Conservation (phyloP, 768 basidiomycete genomes). For the Suillus alpinus region DNA sequence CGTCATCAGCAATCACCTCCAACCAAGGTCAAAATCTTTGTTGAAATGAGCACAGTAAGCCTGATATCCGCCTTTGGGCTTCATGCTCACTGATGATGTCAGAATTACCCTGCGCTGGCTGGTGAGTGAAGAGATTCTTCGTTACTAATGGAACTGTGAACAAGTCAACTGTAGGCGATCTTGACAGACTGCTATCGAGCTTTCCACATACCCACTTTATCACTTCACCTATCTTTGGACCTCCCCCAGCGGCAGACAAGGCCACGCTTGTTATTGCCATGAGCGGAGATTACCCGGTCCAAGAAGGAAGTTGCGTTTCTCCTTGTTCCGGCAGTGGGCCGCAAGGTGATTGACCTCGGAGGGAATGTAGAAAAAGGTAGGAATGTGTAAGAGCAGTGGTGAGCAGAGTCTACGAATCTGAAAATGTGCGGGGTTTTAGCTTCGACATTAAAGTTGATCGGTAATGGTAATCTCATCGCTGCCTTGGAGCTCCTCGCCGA, state of each 20-base stretch:
- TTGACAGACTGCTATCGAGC: constrained; percentile 64
- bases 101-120: constrained; percentile 57
- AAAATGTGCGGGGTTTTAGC: constrained; percentile 35
- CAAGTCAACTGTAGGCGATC: constrained; percentile 43
- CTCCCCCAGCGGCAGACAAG: constrained; percentile 62
- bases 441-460: constrained; percentile 73
- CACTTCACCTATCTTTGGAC: constrained; percentile 75
- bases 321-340: constrained; percentile 76
- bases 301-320: constrained; percentile 79
- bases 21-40: constrained; percentile 65
- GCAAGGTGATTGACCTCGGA: constrained; percentile 79
- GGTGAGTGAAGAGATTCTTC: constrained; percentile 27
- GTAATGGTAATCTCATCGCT: constrained; percentile 77
- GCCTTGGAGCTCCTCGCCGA: constrained; percentile 78
- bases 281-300: constrained; percentile 76
- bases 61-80: not conserved
- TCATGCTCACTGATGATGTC: constrained; percentile 11
- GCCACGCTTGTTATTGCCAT: constrained; percentile 71
- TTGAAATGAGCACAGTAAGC: constrained; percentile 81
- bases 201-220: constrained; percentile 63
- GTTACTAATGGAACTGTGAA: not conserved
- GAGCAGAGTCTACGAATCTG: not conserved
- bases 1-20: constrained; percentile 38
- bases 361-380: constrained; percentile 81
- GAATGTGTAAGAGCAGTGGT: not conserved